phyloP scores from a whole-genome alignment of 1,284 basidiomycete species.

The Tilletia indica region DNA sequence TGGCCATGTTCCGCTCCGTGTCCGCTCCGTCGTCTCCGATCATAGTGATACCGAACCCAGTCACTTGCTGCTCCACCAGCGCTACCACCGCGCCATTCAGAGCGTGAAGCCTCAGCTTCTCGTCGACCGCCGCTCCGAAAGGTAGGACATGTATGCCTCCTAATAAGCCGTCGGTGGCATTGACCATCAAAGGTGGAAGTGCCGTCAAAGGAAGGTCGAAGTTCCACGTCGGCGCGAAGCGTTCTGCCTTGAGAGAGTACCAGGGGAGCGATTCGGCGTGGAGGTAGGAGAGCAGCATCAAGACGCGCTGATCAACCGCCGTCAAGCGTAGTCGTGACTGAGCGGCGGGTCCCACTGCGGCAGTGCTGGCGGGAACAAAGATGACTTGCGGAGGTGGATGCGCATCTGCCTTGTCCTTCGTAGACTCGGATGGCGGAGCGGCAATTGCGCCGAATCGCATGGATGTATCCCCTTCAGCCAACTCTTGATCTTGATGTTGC shows the following conservation, averaged over 20 bases:
- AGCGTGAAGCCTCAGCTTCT: constrained; percentile 59
- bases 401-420: neutral
- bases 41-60: neutral
- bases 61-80: constrained; percentile 39
- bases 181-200: constrained; percentile 33
- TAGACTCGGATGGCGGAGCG: neutral
- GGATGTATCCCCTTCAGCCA: too few relatives aligned
- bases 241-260: neutral
- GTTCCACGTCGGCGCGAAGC: constrained; percentile 63
- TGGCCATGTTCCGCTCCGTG: too few relatives aligned
- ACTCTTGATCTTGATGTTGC: neutral
- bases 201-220: constrained; percentile 67
- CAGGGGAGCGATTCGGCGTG: constrained; percentile 22
- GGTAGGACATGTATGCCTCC: constrained; percentile 61
- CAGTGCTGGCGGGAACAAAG: neutral
- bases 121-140: constrained; percentile 34
- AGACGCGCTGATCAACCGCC: constrained; percentile 36
- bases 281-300: constrained; percentile 43
- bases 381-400: neutral
- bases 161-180: constrained; percentile 65
- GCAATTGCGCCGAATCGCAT: too few relatives aligned
- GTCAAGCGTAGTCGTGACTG: constrained; percentile 22
- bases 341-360: neutral
- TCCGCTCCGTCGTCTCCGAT: neutral
- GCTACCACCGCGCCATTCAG: constrained; percentile 79